Percentiles rank a stretch among this genome's conserved stretches.
phyloP scores from a whole-genome alignment of 371 early-diverging fungal genomes.

The Apophysomyces sp. region DNA sequence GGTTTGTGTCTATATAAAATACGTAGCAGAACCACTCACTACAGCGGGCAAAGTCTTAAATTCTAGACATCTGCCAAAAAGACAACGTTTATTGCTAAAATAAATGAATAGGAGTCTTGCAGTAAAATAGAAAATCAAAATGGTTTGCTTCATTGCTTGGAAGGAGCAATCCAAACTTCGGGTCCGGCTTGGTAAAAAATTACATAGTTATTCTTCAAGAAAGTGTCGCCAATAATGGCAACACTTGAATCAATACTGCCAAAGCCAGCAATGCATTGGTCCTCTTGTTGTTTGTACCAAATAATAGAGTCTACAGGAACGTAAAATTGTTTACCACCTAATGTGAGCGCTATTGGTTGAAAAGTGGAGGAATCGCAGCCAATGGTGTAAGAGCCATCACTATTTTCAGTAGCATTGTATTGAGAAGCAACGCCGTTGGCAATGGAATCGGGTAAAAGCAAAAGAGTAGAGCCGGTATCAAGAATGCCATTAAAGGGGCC shows the following conservation, averaged over 20 bases:
- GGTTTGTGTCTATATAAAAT: too few relatives aligned
- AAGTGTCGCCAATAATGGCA: conserved; percentile 39
- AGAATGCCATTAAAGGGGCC: conserved; percentile 30
- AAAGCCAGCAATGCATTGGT: conserved; percentile 23
- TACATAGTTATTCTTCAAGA: conserved; percentile 49
- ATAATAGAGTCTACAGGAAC: conserved; percentile 9
- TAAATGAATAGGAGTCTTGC: too few relatives aligned
- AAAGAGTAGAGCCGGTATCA: conserved; percentile 54
- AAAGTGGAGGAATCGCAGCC: conserved; percentile 14
- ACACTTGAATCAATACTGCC: conserved; percentile 22
- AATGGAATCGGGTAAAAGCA: conserved; percentile 42
- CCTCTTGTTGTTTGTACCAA: neutral
- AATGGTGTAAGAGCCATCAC: conserved; percentile 22
- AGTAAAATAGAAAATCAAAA: too few relatives aligned
- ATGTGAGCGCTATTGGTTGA: conserved; percentile 7
- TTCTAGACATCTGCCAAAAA: too few relatives aligned
- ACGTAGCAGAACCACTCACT: too few relatives aligned
- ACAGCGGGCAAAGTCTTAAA: too few relatives aligned
- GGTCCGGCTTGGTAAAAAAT: conserved; percentile 19
- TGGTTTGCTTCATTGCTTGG: too few relatives aligned
- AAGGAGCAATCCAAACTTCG: conserved; percentile 23
- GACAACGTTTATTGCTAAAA: too few relatives aligned
- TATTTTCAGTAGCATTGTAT: conserved; percentile 11
- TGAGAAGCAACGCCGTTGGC: conserved; percentile 18
- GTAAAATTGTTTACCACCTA: conserved; percentile 10